Evolutionary conservation across 1,284 basidiomycete species (phyloP).

Genomic region (Marasmius tenuissimus): DNA sequence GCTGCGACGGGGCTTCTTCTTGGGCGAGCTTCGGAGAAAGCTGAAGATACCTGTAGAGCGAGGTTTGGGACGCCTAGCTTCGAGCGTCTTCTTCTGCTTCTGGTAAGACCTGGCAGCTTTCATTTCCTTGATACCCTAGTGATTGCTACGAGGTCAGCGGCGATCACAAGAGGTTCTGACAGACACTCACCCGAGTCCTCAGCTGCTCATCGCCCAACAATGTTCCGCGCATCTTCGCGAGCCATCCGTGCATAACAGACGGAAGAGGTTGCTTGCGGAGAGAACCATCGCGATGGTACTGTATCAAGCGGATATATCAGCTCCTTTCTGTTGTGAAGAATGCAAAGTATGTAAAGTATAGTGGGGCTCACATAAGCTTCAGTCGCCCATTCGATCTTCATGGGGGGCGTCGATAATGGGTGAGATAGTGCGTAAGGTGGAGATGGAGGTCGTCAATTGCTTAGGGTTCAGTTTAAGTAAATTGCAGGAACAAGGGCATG

Average conservation of each 20-base stretch:
- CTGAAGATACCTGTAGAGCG: background rate
- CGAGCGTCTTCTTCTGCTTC: constrained; percentile 3
- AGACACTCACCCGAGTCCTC: constrained; percentile 42
- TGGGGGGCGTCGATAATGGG: constrained; percentile 15
- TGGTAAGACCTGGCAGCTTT: constrained; percentile 41
- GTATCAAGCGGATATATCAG: constrained; percentile 2
- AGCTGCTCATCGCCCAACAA: constrained; percentile 63
- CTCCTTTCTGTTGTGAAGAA: background rate
- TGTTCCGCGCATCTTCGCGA: constrained; percentile 77
- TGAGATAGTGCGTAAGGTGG: constrained; percentile 7
- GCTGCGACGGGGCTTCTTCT: background rate
- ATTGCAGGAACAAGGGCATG: background rate
- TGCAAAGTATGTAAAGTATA: background rate
- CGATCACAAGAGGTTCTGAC: background rate
- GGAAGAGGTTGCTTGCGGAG: constrained; percentile 51
- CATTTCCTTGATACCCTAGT: constrained; percentile 48
- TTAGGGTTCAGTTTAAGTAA: background rate
- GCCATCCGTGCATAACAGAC: constrained; percentile 73
- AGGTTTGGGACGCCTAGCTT: constrained; percentile 1
- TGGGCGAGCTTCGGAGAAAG: constrained; percentile 6
- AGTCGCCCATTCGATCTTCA: constrained; percentile 52
- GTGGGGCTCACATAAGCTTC: constrained; percentile 27
- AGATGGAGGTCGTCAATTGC: background rate
- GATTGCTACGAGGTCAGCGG: background rate
- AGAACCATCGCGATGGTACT: constrained; percentile 51